A percentile compares a stretch with the other conserved stretches of the same genome.
Conservation (phyloP, 2,329 filamentous ascomycete species). For the Rachicladosporium sp. region DNA sequence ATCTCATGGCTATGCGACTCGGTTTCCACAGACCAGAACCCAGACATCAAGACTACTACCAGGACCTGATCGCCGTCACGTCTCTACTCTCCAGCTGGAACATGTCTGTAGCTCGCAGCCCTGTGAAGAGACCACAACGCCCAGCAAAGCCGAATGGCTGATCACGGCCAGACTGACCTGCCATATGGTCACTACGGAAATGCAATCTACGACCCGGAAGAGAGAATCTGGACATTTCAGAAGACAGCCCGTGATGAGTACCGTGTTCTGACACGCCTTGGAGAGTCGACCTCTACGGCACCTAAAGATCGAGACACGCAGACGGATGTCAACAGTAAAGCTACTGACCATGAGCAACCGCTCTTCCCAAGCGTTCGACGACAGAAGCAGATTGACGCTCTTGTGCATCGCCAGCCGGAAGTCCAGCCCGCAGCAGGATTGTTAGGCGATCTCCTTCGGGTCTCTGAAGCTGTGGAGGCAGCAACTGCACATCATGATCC, state of each 20-base stretch:
- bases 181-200: slow-evolving; percentile 43
- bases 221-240: slow-evolving; percentile 31
- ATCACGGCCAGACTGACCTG: slow-evolving; percentile 36
- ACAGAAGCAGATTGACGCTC: slow-evolving; percentile 10
- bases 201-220: slow-evolving; percentile 36
- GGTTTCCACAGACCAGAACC: no score
- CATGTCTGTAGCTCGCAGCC: no score
- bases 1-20: no score
- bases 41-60: no score
- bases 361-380: slow-evolving; percentile 4
- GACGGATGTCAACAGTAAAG: no score
- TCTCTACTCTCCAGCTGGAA: no score
- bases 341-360: not conserved
- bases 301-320: no score
- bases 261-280: slow-evolving; percentile 16
- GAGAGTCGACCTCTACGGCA: slow-evolving; percentile 12
- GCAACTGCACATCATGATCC: slow-evolving; percentile 28
- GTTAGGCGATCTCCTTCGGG: slow-evolving; percentile 11
- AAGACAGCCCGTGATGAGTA: not conserved
- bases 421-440: slow-evolving; percentile 10
- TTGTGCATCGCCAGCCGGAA: slow-evolving; percentile 13
- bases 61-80: no score
- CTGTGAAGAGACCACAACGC: no score
- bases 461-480: slow-evolving; percentile 22
- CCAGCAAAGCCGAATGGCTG: slow-evolving; percentile 43